phyloP scores from a whole-genome alignment of 2,329 filamentous ascomycete species.

The Xylariaceae sp. region DNA sequence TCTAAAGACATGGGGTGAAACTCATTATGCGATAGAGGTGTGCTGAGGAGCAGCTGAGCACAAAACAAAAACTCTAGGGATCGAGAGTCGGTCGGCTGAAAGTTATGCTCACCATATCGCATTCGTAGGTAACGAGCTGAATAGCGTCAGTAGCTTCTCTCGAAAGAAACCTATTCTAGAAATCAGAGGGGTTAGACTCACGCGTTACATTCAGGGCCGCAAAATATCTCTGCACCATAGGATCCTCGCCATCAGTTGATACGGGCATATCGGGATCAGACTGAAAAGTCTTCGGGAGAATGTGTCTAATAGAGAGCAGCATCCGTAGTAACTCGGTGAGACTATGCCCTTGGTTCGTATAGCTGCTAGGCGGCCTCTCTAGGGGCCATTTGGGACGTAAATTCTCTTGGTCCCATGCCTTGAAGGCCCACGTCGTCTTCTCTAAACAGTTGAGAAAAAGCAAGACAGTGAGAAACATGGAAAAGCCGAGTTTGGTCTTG shows the following conservation, averaged over 20 bases:
- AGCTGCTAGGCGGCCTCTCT: slow-evolving; percentile 51
- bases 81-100: slow-evolving; percentile 45
- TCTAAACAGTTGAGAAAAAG: slow-evolving; percentile 62
- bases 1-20: slow-evolving; percentile 3
- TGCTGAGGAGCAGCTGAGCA: slow-evolving; percentile 37
- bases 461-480: slow-evolving; percentile 56
- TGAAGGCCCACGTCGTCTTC: slow-evolving; percentile 64
- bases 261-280: slow-evolving; percentile 45
- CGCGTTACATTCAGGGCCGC: slow-evolving; percentile 52
- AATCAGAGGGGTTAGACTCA: slow-evolving; percentile 36
- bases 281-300: slow-evolving; percentile 48
- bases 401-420: slow-evolving; percentile 60
- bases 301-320: slow-evolving; percentile 56
- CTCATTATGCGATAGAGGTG: slow-evolving; percentile 6
- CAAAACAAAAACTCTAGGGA: slow-evolving; percentile 44
- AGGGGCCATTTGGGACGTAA: slow-evolving; percentile 57
- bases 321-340: slow-evolving; percentile 56
- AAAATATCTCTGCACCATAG: slow-evolving; percentile 48
- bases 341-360: slow-evolving; percentile 54
- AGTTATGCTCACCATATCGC: slow-evolving; percentile 48
- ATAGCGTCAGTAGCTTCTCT: slow-evolving; percentile 2
- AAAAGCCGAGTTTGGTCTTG: slow-evolving; percentile 54
- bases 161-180: neutral
- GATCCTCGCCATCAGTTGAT: slow-evolving; percentile 43
- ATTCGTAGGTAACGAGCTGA: slow-evolving; percentile 38